Evolutionary conservation across 2,329 filamentous ascomycete species (phyloP), one percentile per base, ranked within the genome.

Genomic region (Didymella sp.): DNA sequence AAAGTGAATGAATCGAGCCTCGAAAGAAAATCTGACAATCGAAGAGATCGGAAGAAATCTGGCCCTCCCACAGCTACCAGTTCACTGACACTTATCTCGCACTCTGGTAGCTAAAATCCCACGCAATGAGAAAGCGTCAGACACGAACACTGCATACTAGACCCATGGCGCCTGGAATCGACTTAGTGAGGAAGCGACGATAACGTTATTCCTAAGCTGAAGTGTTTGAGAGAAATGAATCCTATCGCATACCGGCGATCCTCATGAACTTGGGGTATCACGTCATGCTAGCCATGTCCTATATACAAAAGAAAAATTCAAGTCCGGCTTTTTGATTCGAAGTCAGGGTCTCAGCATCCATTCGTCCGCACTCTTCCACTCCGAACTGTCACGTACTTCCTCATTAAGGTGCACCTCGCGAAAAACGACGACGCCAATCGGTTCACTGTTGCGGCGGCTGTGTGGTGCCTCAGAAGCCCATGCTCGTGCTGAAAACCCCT

Each of bases 391-490:
- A 24, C 53, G n/a, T 33, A 50, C 1, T 45, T 58, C 22, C 31
- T 56, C 41, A 12, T 64, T 62, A 15, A 69, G 61, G 15, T 62
- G 62, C 15, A 73, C 63, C 33, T 73, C 73, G 6, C 53, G 62
- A 7, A 68, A 35, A n/a, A 75, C 63, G n/a, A 64, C 59, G 1
- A 74, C 70, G 6, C 66, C 64, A 12, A 50, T 30, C 1, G 38
- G 31, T 4, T 59, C 56, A 21, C 56, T 59, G 27, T 52, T 49
- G 19, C 38, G 43, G 21, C 42, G 15, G 47, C 22, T 28, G 45
- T 43, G 1, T 5, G 47, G 47, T 31, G 17, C 17, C 7, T 68
- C 57, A 3, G 62, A 45, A 8, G 70, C 64, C 72, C 71, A 75
- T 3, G 66, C 70, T 19, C 57, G 62, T 0, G 69, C 58, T 11